Evolutionary conservation across 2,329 filamentous ascomycete species (phyloP), one percentile per base, ranked within the genome.

Genomic region (Chaetomiaceae sp.): DNA sequence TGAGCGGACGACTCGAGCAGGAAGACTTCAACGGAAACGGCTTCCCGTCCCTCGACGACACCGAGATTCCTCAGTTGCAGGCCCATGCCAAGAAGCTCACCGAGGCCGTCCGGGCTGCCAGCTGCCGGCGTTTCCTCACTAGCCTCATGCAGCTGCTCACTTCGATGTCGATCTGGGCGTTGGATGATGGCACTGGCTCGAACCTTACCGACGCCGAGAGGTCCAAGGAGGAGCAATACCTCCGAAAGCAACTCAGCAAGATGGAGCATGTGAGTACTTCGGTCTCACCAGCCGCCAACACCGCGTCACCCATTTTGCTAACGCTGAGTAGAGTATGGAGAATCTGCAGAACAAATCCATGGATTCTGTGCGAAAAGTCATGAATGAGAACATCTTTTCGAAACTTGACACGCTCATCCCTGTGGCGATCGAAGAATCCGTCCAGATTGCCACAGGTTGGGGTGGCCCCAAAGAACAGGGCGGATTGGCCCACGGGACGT

Each of bases 51-150:
- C 30, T 67, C 0, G 69, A 78, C 2, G 73, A 83, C 48, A 85
- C 82, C 0, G 81, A 77, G 56, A 72, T 84, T 2, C 80, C 80
- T 1, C 69, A 73, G 30, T 68, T 85, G 2, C 77, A 79, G 58
- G 66, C 66, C 0, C 81, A 86, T 54, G 82, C 25, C 25, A 33
- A 42, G 12, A 27, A 75, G 37, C 66, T 85, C 3, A 84, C 82
- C 10, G 55, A 55, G 37, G 39, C 43, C 12, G 55, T 53, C 5
- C 60, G 64, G 20, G 63, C 69, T 5, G 68, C 67, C 5, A 69
- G 66, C 20, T 75, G 70, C 46, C 70, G 69, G 10, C 64, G 63
- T 1, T 82, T 83, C 51, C 64, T 85, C 2, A 75, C 73, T 8
- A 71, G 68, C 25, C 48, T 82, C 3, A 70, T 67, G 35, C 73